These are phyloP conservation scores for Camellia lanceoleosa DNA, from an alignment of 148 eudicot species.

Conservation along the genomic window DNA sequence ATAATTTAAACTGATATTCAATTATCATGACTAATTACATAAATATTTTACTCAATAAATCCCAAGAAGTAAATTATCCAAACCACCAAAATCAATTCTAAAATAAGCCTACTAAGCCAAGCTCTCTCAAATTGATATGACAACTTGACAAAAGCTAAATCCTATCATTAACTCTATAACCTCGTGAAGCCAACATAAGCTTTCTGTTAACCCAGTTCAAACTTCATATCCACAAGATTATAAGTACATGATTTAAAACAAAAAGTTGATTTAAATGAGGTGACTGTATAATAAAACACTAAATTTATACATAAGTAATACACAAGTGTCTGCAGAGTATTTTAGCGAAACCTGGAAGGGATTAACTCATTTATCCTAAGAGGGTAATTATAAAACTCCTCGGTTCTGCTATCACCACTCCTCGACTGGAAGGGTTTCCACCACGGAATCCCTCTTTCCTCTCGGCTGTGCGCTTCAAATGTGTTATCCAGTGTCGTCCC, in stretches of 20 bases:
- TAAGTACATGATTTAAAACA: background rate
- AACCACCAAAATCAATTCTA: too few species aligned
- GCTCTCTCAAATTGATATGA: too few species aligned
- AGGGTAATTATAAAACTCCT: constrained; percentile 88
- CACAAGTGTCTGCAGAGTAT: constrained; percentile 19
- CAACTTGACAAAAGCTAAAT: too few species aligned
- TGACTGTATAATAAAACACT: background rate
- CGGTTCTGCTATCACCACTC: constrained; percentile 76
- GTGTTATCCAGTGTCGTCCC: constrained; percentile 72
- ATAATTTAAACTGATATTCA: too few species aligned
- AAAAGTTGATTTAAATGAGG: background rate
- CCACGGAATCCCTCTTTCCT: constrained; percentile 88
- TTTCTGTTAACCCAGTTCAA: too few species aligned
- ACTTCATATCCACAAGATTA: too few species aligned
- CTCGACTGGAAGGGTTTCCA: constrained; percentile 72
- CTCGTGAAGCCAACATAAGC: too few species aligned
- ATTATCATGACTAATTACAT: too few species aligned
- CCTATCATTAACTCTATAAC: too few species aligned
- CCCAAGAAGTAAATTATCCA: too few species aligned
- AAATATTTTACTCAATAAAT: too few species aligned
- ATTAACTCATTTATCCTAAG: constrained; percentile 61
- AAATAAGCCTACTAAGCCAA: too few species aligned
- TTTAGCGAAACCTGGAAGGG: constrained; percentile 58
- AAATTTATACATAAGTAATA: constrained; percentile 16
- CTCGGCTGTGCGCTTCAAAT: constrained; percentile 41